Evolutionary conservation across 1,284 basidiomycete genomes (phyloP).

Genomic region (Apiotrichum gracile): DNA sequence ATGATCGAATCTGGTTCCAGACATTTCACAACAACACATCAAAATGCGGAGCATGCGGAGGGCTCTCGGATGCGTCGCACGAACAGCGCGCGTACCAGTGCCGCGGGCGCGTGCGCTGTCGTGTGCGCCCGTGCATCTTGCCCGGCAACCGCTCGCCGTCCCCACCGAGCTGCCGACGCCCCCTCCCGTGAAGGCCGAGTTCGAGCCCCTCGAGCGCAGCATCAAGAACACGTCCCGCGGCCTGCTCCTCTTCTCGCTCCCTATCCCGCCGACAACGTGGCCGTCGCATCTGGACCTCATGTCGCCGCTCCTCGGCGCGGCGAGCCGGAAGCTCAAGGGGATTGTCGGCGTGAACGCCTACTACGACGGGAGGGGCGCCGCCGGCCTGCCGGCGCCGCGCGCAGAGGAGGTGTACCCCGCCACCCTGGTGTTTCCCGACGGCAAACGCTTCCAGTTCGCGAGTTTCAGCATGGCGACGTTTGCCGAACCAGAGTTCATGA

Average conservation of each 20-base stretch:
- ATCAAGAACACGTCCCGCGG: conserved; percentile 20
- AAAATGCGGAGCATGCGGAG: no score
- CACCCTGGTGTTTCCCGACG: conserved; percentile 33
- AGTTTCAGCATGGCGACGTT: conserved; percentile 19
- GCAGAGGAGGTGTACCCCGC: conserved; percentile 28
- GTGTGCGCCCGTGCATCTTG: neutral
- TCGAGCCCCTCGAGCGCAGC: conserved; percentile 15
- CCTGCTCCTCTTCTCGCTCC: conserved; percentile 33
- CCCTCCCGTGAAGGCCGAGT: neutral
- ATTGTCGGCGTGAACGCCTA: conserved; percentile 31
- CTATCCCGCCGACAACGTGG: conserved; percentile 34
- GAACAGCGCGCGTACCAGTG: no score
- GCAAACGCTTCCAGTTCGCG: conserved; percentile 15
- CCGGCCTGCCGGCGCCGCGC: neutral
- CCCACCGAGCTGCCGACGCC: neutral
- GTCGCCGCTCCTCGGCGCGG: conserved; percentile 24
- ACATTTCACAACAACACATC: neutral
- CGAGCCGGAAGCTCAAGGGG: conserved; percentile 16
- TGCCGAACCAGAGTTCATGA: neutral
- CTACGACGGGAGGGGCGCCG: conserved; percentile 26
- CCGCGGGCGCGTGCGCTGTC: no score
- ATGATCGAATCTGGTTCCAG: neutral
- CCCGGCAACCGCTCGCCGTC: neutral
- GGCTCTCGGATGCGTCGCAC: no score
- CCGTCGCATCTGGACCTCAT: conserved; percentile 35